Base-by-base conservation (phyloP, 2,329 filamentous ascomycete genomes). In the Diaporthe eres region DNA sequence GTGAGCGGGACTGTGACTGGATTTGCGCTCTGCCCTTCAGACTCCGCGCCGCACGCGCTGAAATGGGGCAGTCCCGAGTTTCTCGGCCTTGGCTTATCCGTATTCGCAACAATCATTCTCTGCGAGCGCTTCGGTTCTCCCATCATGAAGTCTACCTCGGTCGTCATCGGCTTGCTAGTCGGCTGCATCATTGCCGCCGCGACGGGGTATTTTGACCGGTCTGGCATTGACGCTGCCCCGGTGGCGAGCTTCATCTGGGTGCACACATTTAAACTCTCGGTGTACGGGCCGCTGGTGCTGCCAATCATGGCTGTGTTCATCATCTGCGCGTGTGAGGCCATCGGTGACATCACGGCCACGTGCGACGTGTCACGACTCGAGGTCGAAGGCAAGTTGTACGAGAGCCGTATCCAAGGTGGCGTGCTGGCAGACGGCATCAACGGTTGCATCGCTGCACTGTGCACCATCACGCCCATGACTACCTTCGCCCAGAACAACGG, bases 401-500 rank as follows among this genome's bases (percentile, higher is more conserved):
- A 96, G 83, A 93, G 90, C 55, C 90, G 94, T 13, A 94, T 96
- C 80, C 94, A 96, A 83, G 94, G 94, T 17, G 94, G 94, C 47
- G 90, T 96, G 22, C 84, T 97, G 4, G 94, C 94, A 0, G 95
- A 97, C 79, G 94, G 94, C 0, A 79, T 95, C 70, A 95, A 94
- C 80, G 94, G 94, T 49, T 85, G 95, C 78, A 86, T 96, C 22
- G 93, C 94, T 22, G 93, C 92, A 0, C 89, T 97, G 44, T 94
- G 92, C 86, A 96, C 94, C 65, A 94, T 95, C 79, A 94, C 94
- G 0, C 94, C 94, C 42, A 94, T 96, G 90, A 92, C 91, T 1
- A 93, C 92, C 0, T 96, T 96, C 79, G 94, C 94, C 0, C 94
- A 96, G 83, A 96, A 96, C 86, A 96, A 96, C 82, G 94, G 94